phyloP scores from a whole-genome alignment of 179 eudicot genomes.

The Vitellaria paradoxa region DNA sequence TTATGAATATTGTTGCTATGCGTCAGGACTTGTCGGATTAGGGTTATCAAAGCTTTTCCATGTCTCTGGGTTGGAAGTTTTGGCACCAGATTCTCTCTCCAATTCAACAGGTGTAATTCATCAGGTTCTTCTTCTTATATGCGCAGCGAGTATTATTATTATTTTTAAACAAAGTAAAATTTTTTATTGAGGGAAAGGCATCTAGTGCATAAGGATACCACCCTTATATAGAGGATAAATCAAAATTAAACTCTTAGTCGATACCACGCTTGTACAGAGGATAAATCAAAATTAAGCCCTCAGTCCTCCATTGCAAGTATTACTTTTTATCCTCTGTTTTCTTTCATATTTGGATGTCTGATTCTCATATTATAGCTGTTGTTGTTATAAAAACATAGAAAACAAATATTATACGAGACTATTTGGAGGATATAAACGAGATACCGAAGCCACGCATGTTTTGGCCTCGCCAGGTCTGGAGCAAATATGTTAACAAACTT shows the following conservation, averaged over 20 bases:
- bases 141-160: too few relatives aligned
- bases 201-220: too few relatives aligned
- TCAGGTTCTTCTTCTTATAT: conserved; percentile 49
- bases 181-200: too few relatives aligned
- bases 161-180: too few relatives aligned
- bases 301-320: too few relatives aligned
- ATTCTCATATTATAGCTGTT: background rate
- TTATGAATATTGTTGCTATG: conserved; percentile 96
- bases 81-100: conserved; percentile 66
- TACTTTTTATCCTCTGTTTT: conserved; percentile 9
- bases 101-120: conserved; percentile 95
- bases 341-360: conserved; percentile 3
- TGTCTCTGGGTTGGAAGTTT: conserved; percentile 80
- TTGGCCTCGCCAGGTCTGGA: conserved; percentile 97
- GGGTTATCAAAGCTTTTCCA: conserved; percentile 94
- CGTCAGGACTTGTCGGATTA: conserved; percentile 96
- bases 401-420: conserved; percentile 91
- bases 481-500: conserved; percentile 88
- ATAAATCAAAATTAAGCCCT: too few relatives aligned
- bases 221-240: too few relatives aligned
- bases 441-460: conserved; percentile 95
- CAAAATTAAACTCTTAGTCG: too few relatives aligned
- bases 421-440: conserved; percentile 97
- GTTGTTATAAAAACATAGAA: conserved; percentile 42
- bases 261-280: too few relatives aligned